Base-by-base conservation (phyloP, 306 rosid genomes). In the Dalbergia cochinchinensis region DNA sequence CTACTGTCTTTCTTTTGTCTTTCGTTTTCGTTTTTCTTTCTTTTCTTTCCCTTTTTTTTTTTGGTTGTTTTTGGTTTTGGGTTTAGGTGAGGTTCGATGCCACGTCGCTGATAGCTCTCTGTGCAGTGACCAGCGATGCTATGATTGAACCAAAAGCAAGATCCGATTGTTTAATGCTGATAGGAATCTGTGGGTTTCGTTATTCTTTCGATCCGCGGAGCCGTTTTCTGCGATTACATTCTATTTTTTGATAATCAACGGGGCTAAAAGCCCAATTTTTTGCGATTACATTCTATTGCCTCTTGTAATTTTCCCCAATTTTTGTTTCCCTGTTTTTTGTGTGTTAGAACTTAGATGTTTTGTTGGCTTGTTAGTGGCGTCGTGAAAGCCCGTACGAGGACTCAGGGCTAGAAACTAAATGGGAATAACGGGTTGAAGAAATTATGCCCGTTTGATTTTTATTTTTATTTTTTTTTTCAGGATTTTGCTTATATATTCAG, bases 161-260 rank as follows among this genome's bases (percentile, higher is more conserved):
- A 89, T 3, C 8, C 37, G 10, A 26, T 18, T 71, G 80, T 85
- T 84, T 87, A 88, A 72, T 78, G 45, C 71, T 87, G 88, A 84
- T 85, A 89, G 93, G 91, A 87, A 91, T 71, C 91, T 87, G 92
- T 84, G 84, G 83, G 72, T 85, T 84, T 44, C 6, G 41, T 4
- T 11, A n/a, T 5, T 47, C 35, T 53, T 4, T 15, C 55, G 88
- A 80, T 84, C 83, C 69, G 76, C 81, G 80, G 95, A 84, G 92
- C 92, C 95, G 91, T 33, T 91, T 85, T 71, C n/a, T 91, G 90
- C 87, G 92, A 87, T 89, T 89, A 88, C 89, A 89, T 75, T 59
- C 18, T 20, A 42, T 37, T 74, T n/a, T n/a, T n/a, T n/a, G n/a
- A n/a, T n/a, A n/a, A n/a, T n/a, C n/a, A n/a, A n/a, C n/a, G n/a